Percentiles rank a stretch among this genome's conserved stretches.
Evolutionary conservation across 345 rosid species (phyloP).

Genomic region (Populus pruinosa): DNA sequence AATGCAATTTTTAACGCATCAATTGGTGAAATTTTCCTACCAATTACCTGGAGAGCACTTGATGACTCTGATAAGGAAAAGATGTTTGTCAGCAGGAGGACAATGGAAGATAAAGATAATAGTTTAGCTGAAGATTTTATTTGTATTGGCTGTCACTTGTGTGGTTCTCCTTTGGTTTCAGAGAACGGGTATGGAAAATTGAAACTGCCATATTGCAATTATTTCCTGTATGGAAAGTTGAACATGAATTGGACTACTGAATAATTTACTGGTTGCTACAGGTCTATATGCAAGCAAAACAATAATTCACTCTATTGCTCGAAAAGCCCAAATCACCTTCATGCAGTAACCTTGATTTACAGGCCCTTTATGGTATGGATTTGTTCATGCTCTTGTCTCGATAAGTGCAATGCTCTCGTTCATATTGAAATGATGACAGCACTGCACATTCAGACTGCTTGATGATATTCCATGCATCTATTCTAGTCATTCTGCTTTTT

Average conservation of each 20-base stretch:
- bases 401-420: background rate
- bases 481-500: background rate
- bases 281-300: slow-evolving; percentile 23
- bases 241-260: background rate
- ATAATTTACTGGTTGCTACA: slow-evolving; percentile 14
- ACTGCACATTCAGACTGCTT: background rate
- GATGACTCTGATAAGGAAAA: slow-evolving; percentile 41
- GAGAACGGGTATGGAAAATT: slow-evolving; percentile 27
- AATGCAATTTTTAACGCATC: slow-evolving; percentile 40
- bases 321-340: slow-evolving; percentile 45
- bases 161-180: slow-evolving; percentile 46
- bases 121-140: slow-evolving; percentile 45
- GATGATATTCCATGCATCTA: background rate
- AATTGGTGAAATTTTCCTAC: slow-evolving; percentile 50
- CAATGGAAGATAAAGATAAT: slow-evolving; percentile 9
- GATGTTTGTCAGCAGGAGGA: slow-evolving; percentile 52
- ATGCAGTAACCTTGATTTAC: slow-evolving; percentile 42
- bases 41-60: slow-evolving; percentile 33
- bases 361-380: slow-evolving; percentile 50
- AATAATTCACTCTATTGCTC: slow-evolving; percentile 35
- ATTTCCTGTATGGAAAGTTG: background rate
- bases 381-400: background rate
- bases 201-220: background rate
- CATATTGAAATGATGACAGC: background rate
- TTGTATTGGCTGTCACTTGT: slow-evolving; percentile 46